Conservation (phyloP, 257 asterid species). For the Solanum okadae region DNA sequence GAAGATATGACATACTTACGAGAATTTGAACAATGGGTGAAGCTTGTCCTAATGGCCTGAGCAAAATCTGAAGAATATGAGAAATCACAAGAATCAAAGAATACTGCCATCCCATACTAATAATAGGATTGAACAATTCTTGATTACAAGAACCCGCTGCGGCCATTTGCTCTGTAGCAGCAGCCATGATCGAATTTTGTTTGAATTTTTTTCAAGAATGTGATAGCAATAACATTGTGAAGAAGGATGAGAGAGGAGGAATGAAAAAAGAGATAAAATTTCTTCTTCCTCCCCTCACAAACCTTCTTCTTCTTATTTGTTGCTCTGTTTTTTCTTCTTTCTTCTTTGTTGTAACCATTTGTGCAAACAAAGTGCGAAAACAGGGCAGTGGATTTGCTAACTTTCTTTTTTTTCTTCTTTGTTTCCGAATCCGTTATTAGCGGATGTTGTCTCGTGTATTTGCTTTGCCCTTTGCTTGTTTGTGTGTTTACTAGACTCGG, state of each 20-base stretch:
- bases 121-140: conserved; percentile 73
- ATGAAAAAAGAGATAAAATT: background rate
- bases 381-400: background rate
- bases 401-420: background rate
- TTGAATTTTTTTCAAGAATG: background rate
- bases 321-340: background rate
- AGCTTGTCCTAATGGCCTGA: conserved; percentile 84
- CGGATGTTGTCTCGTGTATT: background rate
- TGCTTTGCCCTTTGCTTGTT: background rate
- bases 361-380: background rate
- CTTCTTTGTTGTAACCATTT: background rate
- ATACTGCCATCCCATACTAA: conserved; percentile 72
- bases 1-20: conserved; percentile 74
- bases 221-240: background rate
- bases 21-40: conserved; percentile 93
- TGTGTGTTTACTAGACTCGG: background rate
- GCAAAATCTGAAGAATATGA: conserved; percentile 75
- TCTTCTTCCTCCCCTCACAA: background rate
- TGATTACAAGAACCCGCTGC: conserved; percentile 3
- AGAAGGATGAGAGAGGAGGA: background rate
- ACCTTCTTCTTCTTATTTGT: background rate
- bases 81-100: conserved; percentile 86
- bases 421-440: background rate
- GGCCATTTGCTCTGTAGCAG: background rate
- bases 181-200: conserved; percentile 12